Conservation (phyloP, 371 early-diverging fungal species). For the Circinella minor region DNA sequence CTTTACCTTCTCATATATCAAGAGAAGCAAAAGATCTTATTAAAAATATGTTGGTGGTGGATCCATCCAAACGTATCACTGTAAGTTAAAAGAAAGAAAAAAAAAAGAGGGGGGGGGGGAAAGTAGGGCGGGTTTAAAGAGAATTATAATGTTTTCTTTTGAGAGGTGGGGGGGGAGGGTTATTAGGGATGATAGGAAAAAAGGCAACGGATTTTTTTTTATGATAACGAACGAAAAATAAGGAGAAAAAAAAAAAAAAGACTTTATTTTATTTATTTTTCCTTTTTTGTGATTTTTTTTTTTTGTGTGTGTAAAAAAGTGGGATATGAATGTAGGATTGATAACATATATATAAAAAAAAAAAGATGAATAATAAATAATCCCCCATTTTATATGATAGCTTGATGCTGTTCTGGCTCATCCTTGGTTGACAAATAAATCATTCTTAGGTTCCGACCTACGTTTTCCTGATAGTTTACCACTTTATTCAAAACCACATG, state of each 20-base stretch:
- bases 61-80: constrained; percentile 48
- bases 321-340: too few relatives aligned
- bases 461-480: constrained; percentile 26
- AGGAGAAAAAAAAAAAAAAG: not conserved
- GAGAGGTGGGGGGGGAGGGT: not conserved
- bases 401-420: constrained; percentile 41
- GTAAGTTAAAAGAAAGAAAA: too few relatives aligned
- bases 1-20: constrained; percentile 67
- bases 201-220: too few relatives aligned
- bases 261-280: not conserved
- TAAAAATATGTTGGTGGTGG: constrained; percentile 58
- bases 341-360: not conserved
- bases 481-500: constrained; percentile 13
- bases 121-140: not conserved
- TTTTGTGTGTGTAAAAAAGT: too few relatives aligned
- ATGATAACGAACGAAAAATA: too few relatives aligned
- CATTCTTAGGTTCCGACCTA: constrained; percentile 41
- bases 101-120: not conserved
- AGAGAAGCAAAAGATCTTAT: constrained; percentile 65
- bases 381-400: constrained; percentile 20
- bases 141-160: not conserved
- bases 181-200: too few relatives aligned
- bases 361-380: not conserved
- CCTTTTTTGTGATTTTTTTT: not conserved
- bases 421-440: constrained; percentile 48